Evolutionary conservation across 495 filamentous ascomycete species (phyloP), one percentile per base, ranked within the genome.

Genomic region (Thozetella sp.): DNA sequence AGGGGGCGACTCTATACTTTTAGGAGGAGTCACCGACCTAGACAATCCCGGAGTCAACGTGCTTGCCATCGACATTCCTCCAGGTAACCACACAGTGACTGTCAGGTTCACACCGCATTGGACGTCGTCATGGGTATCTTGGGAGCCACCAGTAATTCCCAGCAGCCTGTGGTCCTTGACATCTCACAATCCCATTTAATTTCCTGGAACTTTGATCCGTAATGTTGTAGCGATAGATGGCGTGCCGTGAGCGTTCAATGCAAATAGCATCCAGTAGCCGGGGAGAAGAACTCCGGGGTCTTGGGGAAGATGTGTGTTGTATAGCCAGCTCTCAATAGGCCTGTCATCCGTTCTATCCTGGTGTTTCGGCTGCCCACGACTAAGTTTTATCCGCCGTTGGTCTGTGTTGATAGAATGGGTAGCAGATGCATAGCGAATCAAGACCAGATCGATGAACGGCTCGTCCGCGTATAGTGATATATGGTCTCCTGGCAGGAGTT

Each of bases 341-440:
- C 30, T 37, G n/a, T 15, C 30, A 37, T 37, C 6, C 30, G 15
- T 6, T 37, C 15, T 37, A 15, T 37, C 30, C 30, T 15, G 15
- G 30, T 37, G 15, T 37, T 37, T 1, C 53, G 60, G 24, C 79
- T 53, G 0, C 63, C 73, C 64, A 22, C 62, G 54, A 9, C 59
- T 62, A 1, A 85, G 69, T 1, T 74, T 69, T 46, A 87, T 72
- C 2, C 83, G 78, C 11, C 85, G 70, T 67, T 87, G 84, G 59
- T 86, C 85, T 0, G 83, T 87, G 61, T 88, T 81, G 51, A 88
- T 77, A 2, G 82, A 80, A 57, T 88, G 85, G 12, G 85, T 85
- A 11, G 70, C 69, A 1, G 73, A 74, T 22, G 81, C 76, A 24
- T 77, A 67, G 22, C 85, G 70, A 20, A 88, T 59, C 3, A 86